A percentile compares a stretch with the other conserved stretches of the same genome.
Evolutionary conservation across 257 asterid genomes (phyloP).

Genomic region (Solanum appendiculatum): DNA sequence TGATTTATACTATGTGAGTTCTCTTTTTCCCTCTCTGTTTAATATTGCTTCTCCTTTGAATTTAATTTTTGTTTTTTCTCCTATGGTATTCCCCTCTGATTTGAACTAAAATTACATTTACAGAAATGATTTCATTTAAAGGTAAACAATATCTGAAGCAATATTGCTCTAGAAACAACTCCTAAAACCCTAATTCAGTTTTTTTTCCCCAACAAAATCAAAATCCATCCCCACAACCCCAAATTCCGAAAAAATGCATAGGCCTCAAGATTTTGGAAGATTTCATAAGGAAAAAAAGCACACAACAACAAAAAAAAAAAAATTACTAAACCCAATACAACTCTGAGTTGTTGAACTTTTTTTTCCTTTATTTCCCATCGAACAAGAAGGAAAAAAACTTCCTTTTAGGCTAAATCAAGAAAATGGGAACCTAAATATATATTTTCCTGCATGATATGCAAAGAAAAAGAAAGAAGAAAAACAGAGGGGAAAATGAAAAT

Average conservation of each 20-base stretch:
- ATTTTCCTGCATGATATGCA: neutral
- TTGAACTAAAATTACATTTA: neutral
- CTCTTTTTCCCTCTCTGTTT: no score
- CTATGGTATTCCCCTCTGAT: no score
- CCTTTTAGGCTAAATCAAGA: neutral
- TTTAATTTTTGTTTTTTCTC: no score
- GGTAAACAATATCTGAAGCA: slow-evolving; percentile 25
- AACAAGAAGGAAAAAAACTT: neutral
- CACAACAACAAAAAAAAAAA: neutral
- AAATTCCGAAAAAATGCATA: neutral
- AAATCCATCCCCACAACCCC: no score
- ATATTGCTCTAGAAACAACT: slow-evolving; percentile 21
- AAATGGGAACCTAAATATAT: neutral
- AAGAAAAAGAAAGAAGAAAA: neutral
- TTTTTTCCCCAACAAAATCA: neutral
- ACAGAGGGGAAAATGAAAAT: no score
- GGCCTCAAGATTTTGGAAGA: neutral
- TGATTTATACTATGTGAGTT: no score
- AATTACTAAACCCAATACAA: neutral
- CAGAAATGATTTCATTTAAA: neutral
- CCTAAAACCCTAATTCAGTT: slow-evolving; percentile 29
- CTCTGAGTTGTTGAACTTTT: neutral
- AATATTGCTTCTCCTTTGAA: no score
- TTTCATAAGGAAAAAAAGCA: neutral
- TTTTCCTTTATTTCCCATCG: neutral